Base-by-base conservation (phyloP, 1,284 basidiomycete species). In the Leccinum subfulvum region DNA sequence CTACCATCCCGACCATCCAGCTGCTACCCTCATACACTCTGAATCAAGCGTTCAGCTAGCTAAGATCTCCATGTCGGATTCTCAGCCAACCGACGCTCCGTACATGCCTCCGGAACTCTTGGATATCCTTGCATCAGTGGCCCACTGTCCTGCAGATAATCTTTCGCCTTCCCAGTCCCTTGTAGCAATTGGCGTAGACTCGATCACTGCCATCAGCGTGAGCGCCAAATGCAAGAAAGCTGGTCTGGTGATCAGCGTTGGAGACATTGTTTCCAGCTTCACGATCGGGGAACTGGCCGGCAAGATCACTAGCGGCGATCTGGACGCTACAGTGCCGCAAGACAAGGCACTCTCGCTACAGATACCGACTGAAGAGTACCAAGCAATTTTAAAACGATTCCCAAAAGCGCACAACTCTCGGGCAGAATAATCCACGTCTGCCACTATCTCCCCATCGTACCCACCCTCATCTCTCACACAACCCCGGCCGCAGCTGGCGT, bases 401-500 rank as follows among this genome's bases (percentile, higher is more conserved):
- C 65, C 64, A 58, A 28, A 28, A 28, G 26, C 26, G 83, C 90
- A 61, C 80, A 83, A 1, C 84, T 96, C 59, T 89, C 90, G 6
- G 94, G 94, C 6, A 86, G 94, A 57, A 91, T 96, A 73, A 84
- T 96, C 68, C 94, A 96, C 69, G 87, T 95, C 67, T 91, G 88
- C 76, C 91, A 94, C 75, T 91, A 92, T 72, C 85, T 94, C 59
- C 91, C 91, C 63, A 79, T 93, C 69, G 77, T 80, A 23, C 82
- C 85, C 14, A 83, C 86, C 23, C 82, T 91, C 68, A 73, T 81
- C 67, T 74, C 78, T 18, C 73, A 68, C 41, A 62, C 85, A 14
- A 80, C 90, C 64, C 75, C 81, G 59, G 75, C 78, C 9, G 73
- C 74, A 16, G 69, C 79, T 3, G 85, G 82, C 49, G 82, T 90